Evolutionary conservation across 2,329 filamentous ascomycete genomes (phyloP), one percentile per base, ranked within the genome.

Genomic region (Rutstroemia sydowiana): DNA sequence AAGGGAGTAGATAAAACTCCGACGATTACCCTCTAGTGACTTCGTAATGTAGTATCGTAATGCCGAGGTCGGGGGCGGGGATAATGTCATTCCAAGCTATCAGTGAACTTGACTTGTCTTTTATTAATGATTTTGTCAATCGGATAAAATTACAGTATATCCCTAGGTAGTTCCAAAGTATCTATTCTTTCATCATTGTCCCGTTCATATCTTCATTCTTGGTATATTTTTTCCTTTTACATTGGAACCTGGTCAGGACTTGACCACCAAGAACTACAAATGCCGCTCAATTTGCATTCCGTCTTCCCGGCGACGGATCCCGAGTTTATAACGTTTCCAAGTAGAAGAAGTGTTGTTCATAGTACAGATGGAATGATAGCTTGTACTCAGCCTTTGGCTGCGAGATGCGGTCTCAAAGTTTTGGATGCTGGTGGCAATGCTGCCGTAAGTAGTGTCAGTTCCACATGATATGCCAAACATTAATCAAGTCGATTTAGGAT

Each of bases 331-430:
- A 77, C 79, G 56, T 92, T 88, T 65, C 70, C 87, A 9, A 95
- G 89, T 61, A 81, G 92, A 36, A 77, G 93, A 57, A 96, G 92
- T 61, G 90, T 95, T 11, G 88, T 97, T 11, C 91, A 97, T 68
- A 95, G 89, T 68, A 91, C 87, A 5, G 85, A 91, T 63, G 92
- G 90, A 42, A 95, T 97, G 53, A 87, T 97, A 44, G 80, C 91
- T 10, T 95, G 87, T 66, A 87, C 89, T 1, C 92, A 97, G 68
- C 90, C 93, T 13, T 74, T 97, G 51, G 93, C 93, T 5, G 86
- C 88, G 21, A 87, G 87, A 70, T 95, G 90, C 55, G 93, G 93
- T 20, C 79, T 96, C 48, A 82, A 87, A 52, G 77, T 97, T 36
- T 73, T 98, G n/a, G 80, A 84, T 53, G 83, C 87, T 44, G 93